A percentile compares a stretch with the other conserved stretches of the same genome.
Conservation (phyloP, 495 filamentous ascomycete genomes). For the Parmelia sp. region DNA sequence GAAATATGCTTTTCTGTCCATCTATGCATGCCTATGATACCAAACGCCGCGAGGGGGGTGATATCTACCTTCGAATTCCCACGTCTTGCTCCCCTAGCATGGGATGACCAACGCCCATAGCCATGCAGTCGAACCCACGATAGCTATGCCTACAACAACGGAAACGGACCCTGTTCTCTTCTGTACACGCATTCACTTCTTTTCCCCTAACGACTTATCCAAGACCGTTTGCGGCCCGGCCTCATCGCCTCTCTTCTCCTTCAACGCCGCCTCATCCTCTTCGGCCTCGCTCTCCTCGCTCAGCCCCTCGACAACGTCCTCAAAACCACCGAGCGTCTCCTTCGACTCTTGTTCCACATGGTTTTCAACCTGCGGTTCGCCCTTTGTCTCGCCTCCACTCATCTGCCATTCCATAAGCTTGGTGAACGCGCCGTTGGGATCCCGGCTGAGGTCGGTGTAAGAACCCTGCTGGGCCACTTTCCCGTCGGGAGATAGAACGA, state of each 20-base stretch:
- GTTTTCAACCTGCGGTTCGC: conserved; percentile 36
- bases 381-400: conserved; percentile 63
- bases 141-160: neutral
- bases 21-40: neutral
- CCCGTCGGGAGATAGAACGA: conserved; percentile 78
- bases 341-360: conserved; percentile 26
- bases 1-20: neutral
- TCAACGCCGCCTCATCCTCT: conserved; percentile 17
- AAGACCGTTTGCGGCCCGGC: conserved; percentile 4
- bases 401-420: conserved; percentile 99
- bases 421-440: conserved; percentile 74
- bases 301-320: conserved; percentile 15
- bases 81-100: neutral
- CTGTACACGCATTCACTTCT: conserved; percentile 1
- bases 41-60: conserved; percentile 17
- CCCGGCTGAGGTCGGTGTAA: conserved; percentile 66
- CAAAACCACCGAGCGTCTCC: conserved; percentile 18
- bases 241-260: conserved; percentile 13
- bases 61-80: neutral
- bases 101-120: neutral
- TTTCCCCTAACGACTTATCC: conserved; percentile 3
- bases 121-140: conserved; percentile 4
- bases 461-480: conserved; percentile 84
- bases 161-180: neutral
- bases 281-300: conserved; percentile 19